Conservation (phyloP, 495 filamentous ascomycete genomes). For the Lichina pygmaea region DNA sequence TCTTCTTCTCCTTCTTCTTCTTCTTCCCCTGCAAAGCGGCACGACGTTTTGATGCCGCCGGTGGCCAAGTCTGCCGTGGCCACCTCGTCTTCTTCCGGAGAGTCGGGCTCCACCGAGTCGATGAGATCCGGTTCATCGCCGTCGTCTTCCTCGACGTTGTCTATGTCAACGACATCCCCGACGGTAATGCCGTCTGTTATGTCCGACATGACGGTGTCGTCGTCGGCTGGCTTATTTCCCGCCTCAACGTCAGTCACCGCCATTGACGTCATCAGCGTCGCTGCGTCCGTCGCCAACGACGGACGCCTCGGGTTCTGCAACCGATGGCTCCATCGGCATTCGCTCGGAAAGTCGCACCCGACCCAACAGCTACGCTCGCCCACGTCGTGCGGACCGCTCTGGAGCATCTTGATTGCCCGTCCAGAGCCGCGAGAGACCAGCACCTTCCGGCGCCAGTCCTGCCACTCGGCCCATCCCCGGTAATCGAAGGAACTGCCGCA, state of each 20-base stretch:
- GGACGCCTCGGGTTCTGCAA: neutral
- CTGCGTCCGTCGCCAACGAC: neutral
- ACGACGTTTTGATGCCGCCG: too few relatives aligned
- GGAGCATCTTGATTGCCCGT: neutral
- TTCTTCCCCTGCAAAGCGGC: too few relatives aligned
- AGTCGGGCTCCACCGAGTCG: neutral
- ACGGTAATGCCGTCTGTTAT: neutral
- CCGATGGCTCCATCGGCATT: slow-evolving; percentile 2
- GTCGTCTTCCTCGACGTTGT: neutral
- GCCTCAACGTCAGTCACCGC: neutral
- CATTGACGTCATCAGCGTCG: neutral
- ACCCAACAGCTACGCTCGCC: slow-evolving; percentile 1
- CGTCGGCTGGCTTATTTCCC: neutral
- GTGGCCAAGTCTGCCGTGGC: too few relatives aligned
- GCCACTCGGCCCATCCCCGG: slow-evolving; percentile 1
- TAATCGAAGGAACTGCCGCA: slow-evolving; percentile 3
- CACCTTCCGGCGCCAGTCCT: neutral
- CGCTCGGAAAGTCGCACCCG: slow-evolving; percentile 2
- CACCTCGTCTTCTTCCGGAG: neutral
- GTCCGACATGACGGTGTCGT: neutral
- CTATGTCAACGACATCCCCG: neutral
- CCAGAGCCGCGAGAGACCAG: neutral
- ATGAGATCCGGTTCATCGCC: neutral
- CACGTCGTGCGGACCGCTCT: neutral
- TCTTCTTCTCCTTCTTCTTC: too few relatives aligned